Evolutionary conservation across 345 rosid species (phyloP).

Genomic region (Citrus sp.): DNA sequence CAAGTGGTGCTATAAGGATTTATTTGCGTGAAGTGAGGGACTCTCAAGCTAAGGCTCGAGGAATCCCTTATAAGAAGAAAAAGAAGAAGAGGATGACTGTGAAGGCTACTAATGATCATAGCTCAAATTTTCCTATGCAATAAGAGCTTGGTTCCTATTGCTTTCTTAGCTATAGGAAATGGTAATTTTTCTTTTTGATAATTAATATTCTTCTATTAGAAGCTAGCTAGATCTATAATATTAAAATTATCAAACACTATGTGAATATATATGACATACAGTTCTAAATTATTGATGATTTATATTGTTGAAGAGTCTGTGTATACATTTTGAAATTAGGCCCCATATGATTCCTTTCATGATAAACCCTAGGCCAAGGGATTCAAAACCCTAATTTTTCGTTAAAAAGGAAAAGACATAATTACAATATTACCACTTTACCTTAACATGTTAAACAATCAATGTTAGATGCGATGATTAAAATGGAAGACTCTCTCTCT

Average conservation of each 20-base stretch:
- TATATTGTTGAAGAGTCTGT: not conserved
- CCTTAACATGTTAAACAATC: conserved; percentile 17
- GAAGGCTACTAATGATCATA: conserved; percentile 28
- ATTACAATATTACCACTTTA: conserved; percentile 22
- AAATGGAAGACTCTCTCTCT: conserved; percentile 5
- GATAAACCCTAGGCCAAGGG: conserved; percentile 31
- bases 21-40: conserved; percentile 80
- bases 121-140: conserved; percentile 43
- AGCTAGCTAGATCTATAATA: not conserved
- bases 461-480: conserved; percentile 15
- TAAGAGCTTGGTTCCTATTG: conserved; percentile 20
- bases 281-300: too few relatives aligned
- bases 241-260: not conserved
- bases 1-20: conserved; percentile 63
- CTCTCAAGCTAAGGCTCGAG: conserved; percentile 80
- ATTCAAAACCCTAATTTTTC: conserved; percentile 46
- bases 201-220: not conserved
- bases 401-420: conserved; percentile 11
- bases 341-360: conserved; percentile 8
- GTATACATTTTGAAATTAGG: not conserved
- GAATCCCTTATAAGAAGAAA: conserved; percentile 86
- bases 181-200: conserved; percentile 13
- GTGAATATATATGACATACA: too few relatives aligned
- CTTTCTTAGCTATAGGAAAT: conserved; percentile 13
- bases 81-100: conserved; percentile 60